Evolutionary conservation across 768 basidiomycete genomes (phyloP).

Genomic region (Trametes cubensis): DNA sequence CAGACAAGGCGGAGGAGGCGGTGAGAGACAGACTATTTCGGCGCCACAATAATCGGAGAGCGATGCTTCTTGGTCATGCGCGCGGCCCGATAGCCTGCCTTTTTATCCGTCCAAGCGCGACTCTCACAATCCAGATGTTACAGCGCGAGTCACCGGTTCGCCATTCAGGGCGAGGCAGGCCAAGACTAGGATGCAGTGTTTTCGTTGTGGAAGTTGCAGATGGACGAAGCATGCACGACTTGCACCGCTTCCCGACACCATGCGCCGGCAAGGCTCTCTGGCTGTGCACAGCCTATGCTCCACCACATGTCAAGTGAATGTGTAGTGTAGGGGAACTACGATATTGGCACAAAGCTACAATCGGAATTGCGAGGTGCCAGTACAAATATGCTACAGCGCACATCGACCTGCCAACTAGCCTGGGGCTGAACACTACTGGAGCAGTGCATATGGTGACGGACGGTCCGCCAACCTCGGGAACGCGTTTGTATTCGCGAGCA

Average conservation of each 20-base stretch:
- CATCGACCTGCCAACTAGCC: background rate
- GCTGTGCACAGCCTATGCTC: background rate
- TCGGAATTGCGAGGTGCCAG: background rate
- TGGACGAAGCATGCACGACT: no score
- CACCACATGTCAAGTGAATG: background rate
- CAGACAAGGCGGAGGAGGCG: background rate
- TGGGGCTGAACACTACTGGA: constrained; percentile 20
- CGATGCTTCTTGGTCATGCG: constrained; percentile 6
- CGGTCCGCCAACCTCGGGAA: constrained; percentile 78
- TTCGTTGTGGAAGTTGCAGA: no score
- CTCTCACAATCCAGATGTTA: background rate
- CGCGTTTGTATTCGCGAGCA: constrained; percentile 75
- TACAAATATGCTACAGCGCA: background rate
- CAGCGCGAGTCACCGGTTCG: background rate
- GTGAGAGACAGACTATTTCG: background rate
- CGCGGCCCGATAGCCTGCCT: background rate
- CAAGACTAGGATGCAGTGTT: background rate
- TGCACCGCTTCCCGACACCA: constrained; percentile 7
- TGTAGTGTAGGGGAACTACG: background rate
- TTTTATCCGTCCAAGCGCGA: background rate
- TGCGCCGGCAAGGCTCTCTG: background rate
- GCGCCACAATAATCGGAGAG: background rate
- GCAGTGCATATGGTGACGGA: constrained; percentile 49
- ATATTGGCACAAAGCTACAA: background rate
- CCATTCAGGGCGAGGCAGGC: background rate